These are phyloP conservation scores for Tuber indicum DNA, from an alignment of 495 filamentous ascomycete species.

Conservation along the genomic window DNA sequence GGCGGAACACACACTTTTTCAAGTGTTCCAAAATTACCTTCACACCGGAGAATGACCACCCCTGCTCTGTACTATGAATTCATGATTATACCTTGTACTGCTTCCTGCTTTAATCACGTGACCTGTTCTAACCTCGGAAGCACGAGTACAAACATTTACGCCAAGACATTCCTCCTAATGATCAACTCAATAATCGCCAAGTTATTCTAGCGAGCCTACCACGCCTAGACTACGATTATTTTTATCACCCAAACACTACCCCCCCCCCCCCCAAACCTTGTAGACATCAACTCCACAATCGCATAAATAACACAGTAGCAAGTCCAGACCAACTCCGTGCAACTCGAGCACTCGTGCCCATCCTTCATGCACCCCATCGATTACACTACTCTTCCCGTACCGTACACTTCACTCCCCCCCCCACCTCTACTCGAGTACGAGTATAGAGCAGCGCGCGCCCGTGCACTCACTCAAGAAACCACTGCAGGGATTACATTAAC, in stretches of 20 bases:
- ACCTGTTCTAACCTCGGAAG: no score
- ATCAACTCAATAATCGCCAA: background rate
- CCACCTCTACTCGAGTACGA: background rate
- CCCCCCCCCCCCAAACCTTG: background rate
- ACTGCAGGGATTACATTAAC: background rate
- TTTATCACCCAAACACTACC: background rate
- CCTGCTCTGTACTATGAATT: no score
- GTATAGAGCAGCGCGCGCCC: background rate
- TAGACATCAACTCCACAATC: background rate
- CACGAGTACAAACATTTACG: background rate
- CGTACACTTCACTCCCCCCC: background rate
- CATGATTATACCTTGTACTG: no score
- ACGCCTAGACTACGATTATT: background rate
- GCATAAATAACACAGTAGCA: background rate
- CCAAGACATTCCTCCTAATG: background rate
- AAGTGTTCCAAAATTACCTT: no score
- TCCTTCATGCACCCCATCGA: background rate
- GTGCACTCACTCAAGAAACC: background rate
- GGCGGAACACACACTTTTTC: no score
- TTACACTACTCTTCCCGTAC: background rate
- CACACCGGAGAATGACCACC: no score
- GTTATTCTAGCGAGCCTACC: no score
- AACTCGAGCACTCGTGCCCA: background rate
- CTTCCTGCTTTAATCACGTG: no score
- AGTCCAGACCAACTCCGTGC: background rate